Base-by-base conservation (phyloP, 352 stramenopile genomes). In the Globisporangium polare region DNA sequence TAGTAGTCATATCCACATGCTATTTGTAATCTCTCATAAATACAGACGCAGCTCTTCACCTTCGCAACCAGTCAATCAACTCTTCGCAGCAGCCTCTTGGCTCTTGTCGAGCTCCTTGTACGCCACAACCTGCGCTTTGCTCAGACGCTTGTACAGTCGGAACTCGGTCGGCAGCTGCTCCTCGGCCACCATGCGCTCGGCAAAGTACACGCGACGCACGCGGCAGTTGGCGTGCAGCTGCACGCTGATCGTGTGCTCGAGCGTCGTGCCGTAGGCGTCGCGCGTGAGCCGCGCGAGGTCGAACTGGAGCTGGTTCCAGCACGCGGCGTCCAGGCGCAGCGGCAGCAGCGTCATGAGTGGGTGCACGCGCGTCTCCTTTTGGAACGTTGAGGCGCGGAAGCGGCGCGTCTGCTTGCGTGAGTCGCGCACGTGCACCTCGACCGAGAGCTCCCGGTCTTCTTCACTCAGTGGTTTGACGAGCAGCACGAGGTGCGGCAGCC, bases 291-390 rank as follows among this genome's bases (percentile, higher is more conserved):
- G 50, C 0, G 59, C 65, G 17, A 87, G 67, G 43, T 87, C 73
- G 18, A 89, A 53, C 62, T 78, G 75, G n/a, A 89, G 57, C 64
- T 84, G 76, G 55, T 89, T 89, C 77, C 79, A 88, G 53, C 45
- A 47, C n/a, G 68, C 67, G 20, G 27, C 39, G 39, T 81, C 73
- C 43, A 88, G 61, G 8, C 60, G 67, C 62, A 88, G 62, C 24
- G 77, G 77, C 46, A 86, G 60, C 26, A 76, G 35, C 26, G 70
- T 65, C 17, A 88, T 59, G 31, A 68, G 53, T 20, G 66, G 37
- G 53, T 86, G 76, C 24, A 86, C 67, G 31, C 54, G 54, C 24
- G 72, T 83, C 26, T 70, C 61, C 26, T 60, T 69, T 68, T 86
- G 74, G 55, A 80, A 86, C 6, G 72, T 84, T 57, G 76, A 82